A percentile compares a stretch with the other conserved stretches of the same genome.
These are phyloP conservation scores for Garcia nutans DNA, from an alignment of 345 rosid species.

Conservation along the genomic window DNA sequence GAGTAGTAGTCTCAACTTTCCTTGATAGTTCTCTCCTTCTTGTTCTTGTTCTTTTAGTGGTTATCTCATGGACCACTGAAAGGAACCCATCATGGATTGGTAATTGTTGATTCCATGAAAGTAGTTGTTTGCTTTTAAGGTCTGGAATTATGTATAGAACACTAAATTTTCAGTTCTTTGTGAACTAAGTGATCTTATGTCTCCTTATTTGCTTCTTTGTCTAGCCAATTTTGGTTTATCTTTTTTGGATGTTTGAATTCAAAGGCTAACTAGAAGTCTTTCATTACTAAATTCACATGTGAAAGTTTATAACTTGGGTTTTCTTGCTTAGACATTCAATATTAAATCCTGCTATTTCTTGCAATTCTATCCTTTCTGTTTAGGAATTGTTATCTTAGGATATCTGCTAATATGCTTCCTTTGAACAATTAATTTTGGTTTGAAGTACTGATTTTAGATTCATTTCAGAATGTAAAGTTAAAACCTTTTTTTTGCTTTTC, in stretches of 20 bases:
- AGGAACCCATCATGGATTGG: not conserved
- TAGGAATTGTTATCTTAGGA: constrained; percentile 3
- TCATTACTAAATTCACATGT: not conserved
- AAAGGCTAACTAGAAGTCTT: not conserved
- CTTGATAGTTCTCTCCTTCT: constrained; percentile 17
- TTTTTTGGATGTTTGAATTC: not conserved
- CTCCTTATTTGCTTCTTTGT: not conserved
- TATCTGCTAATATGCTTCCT: constrained; percentile 13
- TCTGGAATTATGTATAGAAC: not conserved
- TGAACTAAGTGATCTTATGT: not conserved
- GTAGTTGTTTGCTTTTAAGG: not conserved
- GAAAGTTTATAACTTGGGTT: not conserved
- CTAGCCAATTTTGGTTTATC: not conserved
- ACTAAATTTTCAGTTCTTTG: not conserved
- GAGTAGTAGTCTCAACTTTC: too few species aligned
- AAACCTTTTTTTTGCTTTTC: not conserved
- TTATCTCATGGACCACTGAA: constrained; percentile 7
- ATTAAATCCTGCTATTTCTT: not conserved
- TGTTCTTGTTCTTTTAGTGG: not conserved
- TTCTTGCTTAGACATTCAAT: not conserved
- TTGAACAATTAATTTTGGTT: not conserved
- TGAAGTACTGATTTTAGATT: not conserved
- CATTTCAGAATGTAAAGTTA: constrained; percentile 1
- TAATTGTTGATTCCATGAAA: constrained; percentile 10
- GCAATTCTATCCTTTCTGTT: constrained; percentile 6